Base-by-base conservation (phyloP, 495 filamentous ascomycete species). In the Stereocaulon alpinum region DNA sequence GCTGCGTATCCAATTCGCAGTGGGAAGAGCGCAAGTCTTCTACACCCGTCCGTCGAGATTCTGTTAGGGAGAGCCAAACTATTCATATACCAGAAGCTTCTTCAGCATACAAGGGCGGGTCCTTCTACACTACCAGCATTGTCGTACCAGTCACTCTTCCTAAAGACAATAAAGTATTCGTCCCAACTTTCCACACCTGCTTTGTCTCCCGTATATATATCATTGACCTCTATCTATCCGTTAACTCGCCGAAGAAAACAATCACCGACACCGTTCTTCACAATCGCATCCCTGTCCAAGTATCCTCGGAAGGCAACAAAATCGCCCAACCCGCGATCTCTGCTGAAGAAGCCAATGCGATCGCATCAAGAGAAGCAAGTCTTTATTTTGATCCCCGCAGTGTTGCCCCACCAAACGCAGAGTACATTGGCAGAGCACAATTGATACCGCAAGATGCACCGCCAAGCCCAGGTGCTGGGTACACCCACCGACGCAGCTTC, bases 171-270 rank as follows among this genome's bases (percentile, higher is more conserved):
- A 87, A 84, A 61, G 75, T 82, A 2, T 90, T 91, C 71, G 71
- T 93, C 30, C 94, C 93, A 0, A 91, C 89, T 18, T 98, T 97
- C 73, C 85, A 93, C 72, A 82, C 83, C 56, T 98, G 93, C 71
- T 80, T 95, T 64, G 75, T 87, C 32, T 87, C 86, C 17, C 85
- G 93, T 60, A 72, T 84, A 27, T 97, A 98, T 73, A 74, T 77
- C 10, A 76, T 96, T 22, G 84, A 86, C 44, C 72, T 97, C 51
- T 74, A 76, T 9, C 67, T 92, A 55, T 75, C 82, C 4, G 71
- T 88, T 43, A 78, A 82, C 56, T 79, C 82, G 0, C 75, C 81
- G 6, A 75, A 76, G 20, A 72, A 81, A n/a, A 76, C 77, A 32
- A 68, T 81, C 20, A 71, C 70, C 17, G 81, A 74, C 27, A 79